phyloP scores from a whole-genome alignment of 2,329 filamentous ascomycete genomes.

The Fusarium marasasianum region DNA sequence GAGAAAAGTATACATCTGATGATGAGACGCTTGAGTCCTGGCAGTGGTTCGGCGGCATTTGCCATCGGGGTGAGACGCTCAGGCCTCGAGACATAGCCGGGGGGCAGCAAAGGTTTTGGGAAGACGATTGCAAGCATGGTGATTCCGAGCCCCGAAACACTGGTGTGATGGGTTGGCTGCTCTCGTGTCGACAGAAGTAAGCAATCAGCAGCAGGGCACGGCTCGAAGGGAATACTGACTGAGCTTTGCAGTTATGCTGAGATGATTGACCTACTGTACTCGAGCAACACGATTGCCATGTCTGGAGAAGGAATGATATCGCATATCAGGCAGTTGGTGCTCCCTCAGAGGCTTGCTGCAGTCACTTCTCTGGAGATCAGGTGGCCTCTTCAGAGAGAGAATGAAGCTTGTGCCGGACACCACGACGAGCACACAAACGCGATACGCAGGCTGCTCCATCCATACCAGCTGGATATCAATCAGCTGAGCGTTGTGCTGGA shows the following conservation, averaged over 20 bases:
- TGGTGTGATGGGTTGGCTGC: neutral
- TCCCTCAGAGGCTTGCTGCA: neutral
- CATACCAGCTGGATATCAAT: neutral
- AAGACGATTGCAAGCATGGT: neutral
- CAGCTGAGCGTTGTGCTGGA: neutral
- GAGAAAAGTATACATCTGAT: neutral
- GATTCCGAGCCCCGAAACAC: too few relatives aligned
- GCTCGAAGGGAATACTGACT: neutral
- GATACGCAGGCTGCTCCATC: neutral
- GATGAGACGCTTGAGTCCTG: neutral
- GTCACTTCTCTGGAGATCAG: neutral
- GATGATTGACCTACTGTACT: neutral
- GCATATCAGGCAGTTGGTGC: neutral
- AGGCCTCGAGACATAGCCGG: neutral
- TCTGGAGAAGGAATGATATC: neutral
- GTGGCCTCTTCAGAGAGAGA: neutral
- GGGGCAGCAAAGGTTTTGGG: neutral
- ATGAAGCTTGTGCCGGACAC: neutral
- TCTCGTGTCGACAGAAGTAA: slow-evolving; percentile 20
- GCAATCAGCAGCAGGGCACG: neutral
- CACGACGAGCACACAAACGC: neutral
- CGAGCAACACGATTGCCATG: neutral
- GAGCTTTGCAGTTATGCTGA: neutral
- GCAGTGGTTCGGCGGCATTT: neutral
- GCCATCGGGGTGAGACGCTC: neutral